Evolutionary conservation across 305 asterid genomes (phyloP), one percentile per base, ranked within the genome.

Genomic region (Fraxinus angustifolia): DNA sequence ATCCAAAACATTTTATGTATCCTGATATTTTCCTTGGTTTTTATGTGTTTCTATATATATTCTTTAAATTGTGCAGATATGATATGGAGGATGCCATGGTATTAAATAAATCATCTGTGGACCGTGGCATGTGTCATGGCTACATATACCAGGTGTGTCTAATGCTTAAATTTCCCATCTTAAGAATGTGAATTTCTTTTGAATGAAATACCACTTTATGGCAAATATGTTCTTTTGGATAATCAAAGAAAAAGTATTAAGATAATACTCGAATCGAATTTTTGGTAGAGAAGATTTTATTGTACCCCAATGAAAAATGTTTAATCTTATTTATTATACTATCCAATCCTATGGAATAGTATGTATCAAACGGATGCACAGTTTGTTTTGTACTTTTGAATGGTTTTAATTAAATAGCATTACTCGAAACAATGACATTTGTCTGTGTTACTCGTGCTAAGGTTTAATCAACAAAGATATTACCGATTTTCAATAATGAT

Each of bases 11-110:
- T 58, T 50, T 68, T 11, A 17, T 2, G 42, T 80, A 36, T 79
- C 12, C 53, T 45, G 30, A 33, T 82, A 23, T 19, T 79, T 78
- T 67, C 58, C 68, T 56, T 67, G 80, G 36, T 48, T 75, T 60
- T 78, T 82, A 70, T 81, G 26, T 38, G 8, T 62, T 10, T 86
- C 80, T 36, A 83, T 81, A n/a, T 86, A 77, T 75, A 79, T 45
- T 75, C 70, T 70, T 83, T 78, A 77, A 74, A 26, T 73, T 83
- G 68, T 85, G 86, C 88, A 95, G 99, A 45, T 96, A 94, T 71
- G 99, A 96, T 85, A 96, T 96, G 99, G 99, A 96, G 91, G 98
- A 96, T 72, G 99, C 99, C 73, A 96, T 96, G 98, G 90, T 96
- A 50, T 80, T 96, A 82, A 96, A 96, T 87, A 96, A 92, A 88